Evolutionary conservation across 495 filamentous ascomycete genomes (phyloP).

Genomic region (Trichoderma parareesei): DNA sequence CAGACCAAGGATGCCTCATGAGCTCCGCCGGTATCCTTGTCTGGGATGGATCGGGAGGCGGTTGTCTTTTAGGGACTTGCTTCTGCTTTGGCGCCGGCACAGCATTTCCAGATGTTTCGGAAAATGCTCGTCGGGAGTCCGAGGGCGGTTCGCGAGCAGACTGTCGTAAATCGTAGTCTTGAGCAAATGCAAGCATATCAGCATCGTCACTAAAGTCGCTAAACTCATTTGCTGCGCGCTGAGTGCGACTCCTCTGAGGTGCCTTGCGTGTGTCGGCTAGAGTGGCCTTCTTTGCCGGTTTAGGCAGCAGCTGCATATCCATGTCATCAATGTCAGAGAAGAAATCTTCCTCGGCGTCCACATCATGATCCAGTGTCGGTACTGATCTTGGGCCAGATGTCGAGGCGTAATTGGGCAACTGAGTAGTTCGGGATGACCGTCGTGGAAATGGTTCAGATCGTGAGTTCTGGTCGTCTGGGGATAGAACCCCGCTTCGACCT

Average conservation of each 20-base stretch:
- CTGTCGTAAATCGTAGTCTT: slow-evolving; percentile 45
- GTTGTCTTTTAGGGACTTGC: background rate
- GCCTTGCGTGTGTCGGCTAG: slow-evolving; percentile 13
- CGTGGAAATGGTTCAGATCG: background rate
- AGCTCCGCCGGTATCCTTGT: slow-evolving; percentile 28
- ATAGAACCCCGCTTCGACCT: background rate
- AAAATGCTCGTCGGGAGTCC: slow-evolving; percentile 14
- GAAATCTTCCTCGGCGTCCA: slow-evolving; percentile 14
- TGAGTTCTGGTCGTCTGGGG: background rate
- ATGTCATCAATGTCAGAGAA: slow-evolving; percentile 14
- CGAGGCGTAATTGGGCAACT: background rate
- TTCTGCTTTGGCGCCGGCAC: slow-evolving; percentile 5
- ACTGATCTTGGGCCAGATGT: background rate
- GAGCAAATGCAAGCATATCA: slow-evolving; percentile 56
- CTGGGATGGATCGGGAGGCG: slow-evolving; percentile 2
- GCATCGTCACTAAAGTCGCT: slow-evolving; percentile 61
- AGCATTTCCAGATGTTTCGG: slow-evolving; percentile 8
- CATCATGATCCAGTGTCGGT: background rate
- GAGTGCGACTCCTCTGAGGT: slow-evolving; percentile 3
- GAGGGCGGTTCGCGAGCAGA: slow-evolving; percentile 18
- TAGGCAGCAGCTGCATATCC: background rate
- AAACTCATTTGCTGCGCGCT: slow-evolving; percentile 42
- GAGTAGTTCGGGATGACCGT: background rate
- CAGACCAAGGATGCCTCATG: slow-evolving; percentile 64
- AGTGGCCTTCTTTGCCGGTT: slow-evolving; percentile 18